Conservation (phyloP, 768 basidiomycete species). For the Russula earlei region DNA sequence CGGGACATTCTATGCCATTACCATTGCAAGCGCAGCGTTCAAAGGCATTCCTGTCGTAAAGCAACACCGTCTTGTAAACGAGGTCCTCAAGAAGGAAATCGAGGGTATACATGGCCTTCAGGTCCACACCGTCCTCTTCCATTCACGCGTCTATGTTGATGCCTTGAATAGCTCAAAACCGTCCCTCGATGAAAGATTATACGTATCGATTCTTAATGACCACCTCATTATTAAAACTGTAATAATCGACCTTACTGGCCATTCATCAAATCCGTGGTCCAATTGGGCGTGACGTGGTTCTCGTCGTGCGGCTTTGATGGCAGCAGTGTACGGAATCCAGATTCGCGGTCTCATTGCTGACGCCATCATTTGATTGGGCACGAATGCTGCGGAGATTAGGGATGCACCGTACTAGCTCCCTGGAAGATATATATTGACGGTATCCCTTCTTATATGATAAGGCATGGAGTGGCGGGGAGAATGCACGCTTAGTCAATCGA, state of each 20-base stretch:
- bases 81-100: constrained; percentile 81
- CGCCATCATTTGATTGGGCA: neutral
- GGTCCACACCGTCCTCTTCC: constrained; percentile 32
- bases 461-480: no score
- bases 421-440: neutral
- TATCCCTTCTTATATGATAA: no score
- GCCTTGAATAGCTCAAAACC: constrained; percentile 12
- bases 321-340: neutral
- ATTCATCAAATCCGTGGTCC: no score
- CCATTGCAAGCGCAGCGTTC: constrained; percentile 77
- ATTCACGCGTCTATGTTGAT: neutral
- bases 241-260: neutral
- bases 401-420: neutral
- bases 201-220: neutral
- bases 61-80: constrained; percentile 87
- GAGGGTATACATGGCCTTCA: constrained; percentile 89
- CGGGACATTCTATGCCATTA: constrained; percentile 93
- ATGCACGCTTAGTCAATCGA: neutral
- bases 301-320: neutral
- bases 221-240: neutral
- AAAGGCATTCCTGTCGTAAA: constrained; percentile 80
- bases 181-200: constrained; percentile 3
- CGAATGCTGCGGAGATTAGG: neutral
- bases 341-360: neutral
- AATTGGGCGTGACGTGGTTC: no score